These are phyloP conservation scores for Senna siamea DNA, from an alignment of 306 rosid genomes.

Conservation along the genomic window DNA sequence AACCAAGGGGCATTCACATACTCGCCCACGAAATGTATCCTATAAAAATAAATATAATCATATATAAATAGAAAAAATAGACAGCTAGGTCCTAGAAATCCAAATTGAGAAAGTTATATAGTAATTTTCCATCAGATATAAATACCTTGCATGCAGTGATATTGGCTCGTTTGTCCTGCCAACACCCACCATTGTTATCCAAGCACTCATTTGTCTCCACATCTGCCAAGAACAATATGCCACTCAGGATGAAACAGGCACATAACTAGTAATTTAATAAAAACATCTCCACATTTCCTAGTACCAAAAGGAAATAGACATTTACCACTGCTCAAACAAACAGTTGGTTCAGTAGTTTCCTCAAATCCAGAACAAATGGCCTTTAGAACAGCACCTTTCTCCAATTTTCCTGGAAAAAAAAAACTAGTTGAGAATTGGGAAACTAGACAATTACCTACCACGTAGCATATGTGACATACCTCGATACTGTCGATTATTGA, in stretches of 20 bases:
- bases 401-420: constrained; percentile 73
- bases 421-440: constrained; percentile 43
- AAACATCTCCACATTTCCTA: constrained; percentile 8
- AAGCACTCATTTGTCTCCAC: constrained; percentile 91
- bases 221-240: constrained; percentile 52
- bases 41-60: constrained; percentile 43
- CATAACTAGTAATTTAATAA: constrained; percentile 20
- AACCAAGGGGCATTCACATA: constrained; percentile 87
- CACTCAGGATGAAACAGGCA: constrained; percentile 14
- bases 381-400: constrained; percentile 81
- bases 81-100: neutral
- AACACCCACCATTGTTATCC: constrained; percentile 83
- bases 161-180: constrained; percentile 75
- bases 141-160: constrained; percentile 90
- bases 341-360: constrained; percentile 93
- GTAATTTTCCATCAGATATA: constrained; percentile 23
- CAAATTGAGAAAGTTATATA: neutral
- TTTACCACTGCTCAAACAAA: constrained; percentile 83
- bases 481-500: constrained; percentile 91
- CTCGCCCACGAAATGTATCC: constrained; percentile 97
- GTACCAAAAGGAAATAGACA: constrained; percentile 26
- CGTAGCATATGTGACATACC: constrained; percentile 58
- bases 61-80: neutral
- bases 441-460: constrained; percentile 24
- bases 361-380: constrained; percentile 95